Evolutionary conservation across 345 rosid genomes (phyloP), one percentile per base, ranked within the genome.

Genomic region (Acer saccharum): DNA sequence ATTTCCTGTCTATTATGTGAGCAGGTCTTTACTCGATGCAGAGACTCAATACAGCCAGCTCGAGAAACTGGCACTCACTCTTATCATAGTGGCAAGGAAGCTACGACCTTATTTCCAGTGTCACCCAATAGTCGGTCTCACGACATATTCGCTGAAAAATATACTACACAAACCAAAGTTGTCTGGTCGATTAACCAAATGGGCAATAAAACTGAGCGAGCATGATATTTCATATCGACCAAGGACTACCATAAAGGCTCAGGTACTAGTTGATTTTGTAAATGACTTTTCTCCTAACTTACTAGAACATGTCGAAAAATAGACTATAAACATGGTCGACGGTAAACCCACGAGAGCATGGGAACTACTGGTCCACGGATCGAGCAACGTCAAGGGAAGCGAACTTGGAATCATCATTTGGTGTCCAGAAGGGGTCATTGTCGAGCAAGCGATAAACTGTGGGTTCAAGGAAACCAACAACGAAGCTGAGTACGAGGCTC

Each of bases 361-460:
- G 0, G 5, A 3, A 4, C 0, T 4, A 0, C 0, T 32, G 0
- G 5, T 4, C 35, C 0, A 32, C 4, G 35, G 5, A 0, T 32
- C 35, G 5, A 32, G 35, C 4, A 32, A 32, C 2, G 2, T 32
- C 2, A 32, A 5, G 35, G 35, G 35, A 3, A 4, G 5, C 5
- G 5, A 5, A 0, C 35, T 32, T 32, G 0, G 35, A 32, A 3
- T 32, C 35, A 3, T 32, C 35, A 0, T 32, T 32, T 5, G 5
- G 2, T 32, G 5, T 4, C 4, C 35, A 3, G 5, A 32, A 32
- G 0, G 5, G 5, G 35, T 32, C 4, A 5, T 29, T 0, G 3
- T 29, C 3, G 32, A 29, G 1, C 32, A 29, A 29, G 32, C 32
- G 0, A 29, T 29, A 32, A 32, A 5, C 5, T 32, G 5, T 3